Evolutionary conservation across 1,139 yeast species (phyloP).

Genomic region (Protomyces lactucae-debilis): DNA sequence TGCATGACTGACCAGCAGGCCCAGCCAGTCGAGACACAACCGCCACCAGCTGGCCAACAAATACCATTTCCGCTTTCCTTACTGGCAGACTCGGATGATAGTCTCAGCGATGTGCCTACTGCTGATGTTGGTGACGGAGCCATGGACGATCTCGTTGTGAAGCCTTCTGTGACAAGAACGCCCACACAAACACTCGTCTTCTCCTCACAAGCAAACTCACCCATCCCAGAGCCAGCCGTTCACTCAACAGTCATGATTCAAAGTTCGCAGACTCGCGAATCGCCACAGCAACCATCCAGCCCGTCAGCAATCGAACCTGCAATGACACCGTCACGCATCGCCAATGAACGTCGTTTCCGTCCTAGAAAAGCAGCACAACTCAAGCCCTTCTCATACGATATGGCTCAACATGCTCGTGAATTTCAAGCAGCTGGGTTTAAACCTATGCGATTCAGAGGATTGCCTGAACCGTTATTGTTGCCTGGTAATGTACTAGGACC

Average conservation of each 20-base stretch:
- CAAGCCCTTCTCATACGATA: constrained; percentile 16
- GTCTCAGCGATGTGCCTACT: background rate
- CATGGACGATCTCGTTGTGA: background rate
- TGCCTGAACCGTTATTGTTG: constrained; percentile 3
- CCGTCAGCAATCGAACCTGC: background rate
- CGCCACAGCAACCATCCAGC: background rate
- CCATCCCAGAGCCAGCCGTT: background rate
- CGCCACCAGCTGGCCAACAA: background rate
- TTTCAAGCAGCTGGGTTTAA: constrained; percentile 20
- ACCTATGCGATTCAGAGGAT: constrained; percentile 17
- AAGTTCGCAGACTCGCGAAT: background rate
- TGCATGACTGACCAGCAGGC: background rate
- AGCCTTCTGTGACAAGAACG: too few relatives aligned
- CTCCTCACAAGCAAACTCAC: background rate
- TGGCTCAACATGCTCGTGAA: constrained; percentile 19
- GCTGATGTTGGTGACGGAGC: background rate
- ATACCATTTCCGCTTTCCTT: background rate
- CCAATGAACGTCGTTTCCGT: constrained; percentile 2
- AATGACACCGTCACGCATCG: background rate
- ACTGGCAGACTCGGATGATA: background rate
- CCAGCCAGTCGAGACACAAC: background rate
- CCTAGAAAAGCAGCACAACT: constrained; percentile 20
- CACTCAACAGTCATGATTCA: background rate
- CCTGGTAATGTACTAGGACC: background rate
- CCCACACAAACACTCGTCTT: background rate